Percentiles rank a stretch among this genome's conserved stretches.
Evolutionary conservation across 306 rosid species (phyloP).

Genomic region (Cajanus cajan): DNA sequence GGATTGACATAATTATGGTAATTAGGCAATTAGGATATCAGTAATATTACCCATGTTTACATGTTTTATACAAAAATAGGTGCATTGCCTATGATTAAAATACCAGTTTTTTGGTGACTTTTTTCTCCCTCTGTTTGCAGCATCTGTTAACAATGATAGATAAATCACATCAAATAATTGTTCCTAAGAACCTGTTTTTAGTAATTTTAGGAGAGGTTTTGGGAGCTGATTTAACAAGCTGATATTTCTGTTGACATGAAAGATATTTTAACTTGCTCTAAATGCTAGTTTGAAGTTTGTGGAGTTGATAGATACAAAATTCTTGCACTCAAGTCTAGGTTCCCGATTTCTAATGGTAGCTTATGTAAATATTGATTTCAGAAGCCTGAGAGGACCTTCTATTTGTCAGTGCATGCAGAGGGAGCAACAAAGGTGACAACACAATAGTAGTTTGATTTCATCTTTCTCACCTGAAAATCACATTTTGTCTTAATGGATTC

Average conservation of each 20-base stretch:
- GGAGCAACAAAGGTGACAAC: slow-evolving; percentile 87
- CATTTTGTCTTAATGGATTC: background rate
- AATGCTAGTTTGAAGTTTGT: background rate
- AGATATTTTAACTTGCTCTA: background rate
- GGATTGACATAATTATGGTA: background rate
- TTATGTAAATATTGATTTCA: slow-evolving; percentile 45
- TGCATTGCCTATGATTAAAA: background rate
- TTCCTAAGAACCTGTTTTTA: background rate
- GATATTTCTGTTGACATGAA: background rate
- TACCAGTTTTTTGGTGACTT: background rate
- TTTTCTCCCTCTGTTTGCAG: background rate
- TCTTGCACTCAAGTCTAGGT: background rate
- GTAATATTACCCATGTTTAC: background rate
- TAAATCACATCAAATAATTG: background rate
- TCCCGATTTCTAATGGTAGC: slow-evolving; percentile 10
- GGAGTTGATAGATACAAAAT: background rate
- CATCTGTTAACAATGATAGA: background rate
- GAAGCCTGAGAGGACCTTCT: slow-evolving; percentile 86
- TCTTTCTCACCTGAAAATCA: background rate
- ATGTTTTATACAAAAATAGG: background rate
- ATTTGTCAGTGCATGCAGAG: slow-evolving; percentile 79
- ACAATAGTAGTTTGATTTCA: slow-evolving; percentile 26
- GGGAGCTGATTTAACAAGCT: background rate
- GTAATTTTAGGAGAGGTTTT: background rate
- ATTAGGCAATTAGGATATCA: background rate